These are phyloP conservation scores for Lavandula angustifolia DNA, from an alignment of 257 asterid species.

Conservation along the genomic window DNA sequence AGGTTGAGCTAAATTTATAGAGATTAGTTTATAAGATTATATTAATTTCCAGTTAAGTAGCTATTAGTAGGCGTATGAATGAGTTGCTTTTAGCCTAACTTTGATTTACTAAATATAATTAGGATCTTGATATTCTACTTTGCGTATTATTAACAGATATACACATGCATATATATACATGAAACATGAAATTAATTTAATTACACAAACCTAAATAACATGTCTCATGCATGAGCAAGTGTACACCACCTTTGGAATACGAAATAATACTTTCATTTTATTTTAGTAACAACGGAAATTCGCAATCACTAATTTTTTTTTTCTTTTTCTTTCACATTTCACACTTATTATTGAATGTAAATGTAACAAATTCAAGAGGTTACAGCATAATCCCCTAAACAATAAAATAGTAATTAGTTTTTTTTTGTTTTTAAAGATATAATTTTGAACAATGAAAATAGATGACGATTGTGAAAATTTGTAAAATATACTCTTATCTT, in stretches of 20 bases:
- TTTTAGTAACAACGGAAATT: too few relatives aligned
- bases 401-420: too few relatives aligned
- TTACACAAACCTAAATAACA: neutral
- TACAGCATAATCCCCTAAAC: too few relatives aligned
- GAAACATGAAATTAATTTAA: too few relatives aligned
- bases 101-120: slow-evolving; percentile 30
- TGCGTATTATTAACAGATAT: neutral
- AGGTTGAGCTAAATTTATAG: slow-evolving; percentile 67
- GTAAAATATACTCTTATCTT: too few relatives aligned
- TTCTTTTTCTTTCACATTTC: too few relatives aligned
- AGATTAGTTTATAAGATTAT: slow-evolving; percentile 27
- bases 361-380: too few relatives aligned
- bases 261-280: neutral
- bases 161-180: neutral
- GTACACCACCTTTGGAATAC: neutral
- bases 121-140: slow-evolving; percentile 6
- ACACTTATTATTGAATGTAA: too few relatives aligned
- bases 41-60: slow-evolving; percentile 27
- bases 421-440: too few relatives aligned
- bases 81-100: slow-evolving; percentile 54
- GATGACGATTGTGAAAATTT: too few relatives aligned
- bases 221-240: neutral
- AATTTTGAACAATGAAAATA: too few relatives aligned
- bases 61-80: slow-evolving; percentile 35
- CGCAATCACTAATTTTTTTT: too few relatives aligned